Evolutionary conservation across 805 yeast genomes (phyloP).

Genomic region (Nakazawaea ishiwadae): DNA sequence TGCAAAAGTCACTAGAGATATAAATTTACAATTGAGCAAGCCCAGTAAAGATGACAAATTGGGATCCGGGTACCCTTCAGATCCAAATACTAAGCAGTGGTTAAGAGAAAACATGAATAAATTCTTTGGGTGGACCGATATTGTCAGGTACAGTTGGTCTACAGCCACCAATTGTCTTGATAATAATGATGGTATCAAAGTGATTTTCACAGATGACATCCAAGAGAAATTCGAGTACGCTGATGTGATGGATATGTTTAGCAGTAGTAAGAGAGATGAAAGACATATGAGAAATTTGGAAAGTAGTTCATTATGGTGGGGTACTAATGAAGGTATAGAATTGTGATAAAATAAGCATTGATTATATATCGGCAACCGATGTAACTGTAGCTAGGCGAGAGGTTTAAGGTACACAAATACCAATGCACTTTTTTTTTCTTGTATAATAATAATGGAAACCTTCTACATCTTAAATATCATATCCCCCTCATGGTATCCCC

Average conservation of each 20-base stretch:
- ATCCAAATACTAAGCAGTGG: slow-evolving; percentile 84
- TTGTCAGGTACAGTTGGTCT: slow-evolving; percentile 89
- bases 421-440: too few relatives aligned
- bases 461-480: too few relatives aligned
- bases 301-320: slow-evolving; percentile 14
- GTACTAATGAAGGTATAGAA: slow-evolving; percentile 5
- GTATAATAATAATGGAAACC: too few relatives aligned
- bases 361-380: too few relatives aligned
- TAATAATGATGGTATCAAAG: slow-evolving; percentile 43
- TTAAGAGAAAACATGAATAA: slow-evolving; percentile 56
- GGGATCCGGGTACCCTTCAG: slow-evolving; percentile 96
- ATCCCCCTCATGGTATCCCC: too few relatives aligned
- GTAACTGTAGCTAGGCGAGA: too few relatives aligned
- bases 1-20: slow-evolving; percentile 94
- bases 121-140: slow-evolving; percentile 80
- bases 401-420: too few relatives aligned
- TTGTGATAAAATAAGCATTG: neutral
- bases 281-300: slow-evolving; percentile 6
- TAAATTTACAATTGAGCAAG: slow-evolving; percentile 37
- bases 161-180: slow-evolving; percentile 74
- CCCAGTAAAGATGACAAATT: slow-evolving; percentile 33
- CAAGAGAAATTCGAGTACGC: slow-evolving; percentile 15
- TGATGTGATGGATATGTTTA: slow-evolving; percentile 9
- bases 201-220: slow-evolving; percentile 58
- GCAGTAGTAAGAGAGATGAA: slow-evolving; percentile 1